These are phyloP conservation scores for Cryphonectria naterciae DNA, from an alignment of 2,329 filamentous ascomycete genomes.

Conservation along the genomic window DNA sequence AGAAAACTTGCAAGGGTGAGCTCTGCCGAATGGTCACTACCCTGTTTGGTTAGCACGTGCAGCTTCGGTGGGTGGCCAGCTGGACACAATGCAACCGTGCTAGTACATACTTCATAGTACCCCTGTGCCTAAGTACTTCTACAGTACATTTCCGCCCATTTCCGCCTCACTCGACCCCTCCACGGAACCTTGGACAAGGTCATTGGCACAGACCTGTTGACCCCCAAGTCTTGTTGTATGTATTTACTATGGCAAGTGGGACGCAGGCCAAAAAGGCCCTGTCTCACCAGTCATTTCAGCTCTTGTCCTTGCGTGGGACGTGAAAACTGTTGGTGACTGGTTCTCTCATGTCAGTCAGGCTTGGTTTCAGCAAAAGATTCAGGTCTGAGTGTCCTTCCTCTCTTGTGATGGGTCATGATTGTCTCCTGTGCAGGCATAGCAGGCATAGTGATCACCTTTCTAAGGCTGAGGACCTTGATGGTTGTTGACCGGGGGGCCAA, in stretches of 20 bases:
- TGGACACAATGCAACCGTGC: not conserved
- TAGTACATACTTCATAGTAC: not conserved
- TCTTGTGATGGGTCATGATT: not conserved
- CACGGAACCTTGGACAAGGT: not conserved
- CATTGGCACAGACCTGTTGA: conserved; percentile 2
- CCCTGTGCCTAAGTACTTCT: not conserved
- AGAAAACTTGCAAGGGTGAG: not conserved
- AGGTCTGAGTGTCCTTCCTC: not conserved
- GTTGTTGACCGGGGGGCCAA: not conserved
- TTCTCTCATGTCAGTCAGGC: too few species aligned
- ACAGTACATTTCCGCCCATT: not conserved
- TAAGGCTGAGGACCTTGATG: not conserved
- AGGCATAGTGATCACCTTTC: not conserved
- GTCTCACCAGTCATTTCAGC: not conserved
- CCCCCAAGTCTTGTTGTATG: not conserved
- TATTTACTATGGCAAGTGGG: not conserved
- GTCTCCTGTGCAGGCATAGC: not conserved
- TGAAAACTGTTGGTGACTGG: not conserved
- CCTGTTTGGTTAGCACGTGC: conserved; percentile 19
- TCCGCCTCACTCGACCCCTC: not conserved
- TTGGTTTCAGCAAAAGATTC: not conserved
- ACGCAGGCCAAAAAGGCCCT: not conserved
- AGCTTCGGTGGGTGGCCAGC: not conserved
- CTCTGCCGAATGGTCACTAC: conserved; percentile 1
- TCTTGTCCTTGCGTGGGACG: not conserved